Evolutionary conservation across 2,329 filamentous ascomycete species (phyloP).

Genomic region (Hysterium pulicare): DNA sequence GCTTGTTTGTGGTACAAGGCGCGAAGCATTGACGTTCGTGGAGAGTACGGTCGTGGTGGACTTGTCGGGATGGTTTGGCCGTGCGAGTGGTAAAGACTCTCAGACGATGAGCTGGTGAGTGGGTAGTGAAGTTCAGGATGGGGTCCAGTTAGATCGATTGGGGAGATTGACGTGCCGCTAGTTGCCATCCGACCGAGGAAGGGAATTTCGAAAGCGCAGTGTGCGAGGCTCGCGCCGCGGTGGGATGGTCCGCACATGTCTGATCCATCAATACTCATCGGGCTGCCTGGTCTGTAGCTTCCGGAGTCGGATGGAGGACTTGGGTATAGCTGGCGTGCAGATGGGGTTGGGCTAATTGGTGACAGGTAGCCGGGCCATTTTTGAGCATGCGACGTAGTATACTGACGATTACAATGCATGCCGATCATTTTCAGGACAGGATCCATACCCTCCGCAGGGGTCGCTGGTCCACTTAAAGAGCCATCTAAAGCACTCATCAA

Average conservation of each 20-base stretch:
- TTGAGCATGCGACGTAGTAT: slow-evolving; percentile 15
- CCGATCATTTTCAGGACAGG: slow-evolving; percentile 19
- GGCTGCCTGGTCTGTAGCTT: slow-evolving; percentile 11
- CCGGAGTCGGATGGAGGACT: slow-evolving; percentile 21
- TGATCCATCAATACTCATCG: slow-evolving; percentile 26
- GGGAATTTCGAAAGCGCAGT: slow-evolving; percentile 5
- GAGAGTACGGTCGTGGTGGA: slow-evolving; percentile 16
- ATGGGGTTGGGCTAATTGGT: slow-evolving; percentile 26
- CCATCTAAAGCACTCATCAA: background rate
- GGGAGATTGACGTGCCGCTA: background rate
- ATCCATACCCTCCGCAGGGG: slow-evolving; percentile 5
- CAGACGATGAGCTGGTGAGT: background rate
- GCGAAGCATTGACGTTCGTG: slow-evolving; percentile 26
- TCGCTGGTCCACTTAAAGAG: slow-evolving; percentile 3
- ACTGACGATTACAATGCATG: slow-evolving; percentile 9
- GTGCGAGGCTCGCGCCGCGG: slow-evolving; percentile 13
- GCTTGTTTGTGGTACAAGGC: slow-evolving; percentile 18
- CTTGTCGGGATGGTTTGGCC: slow-evolving; percentile 13
- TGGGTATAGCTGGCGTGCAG: slow-evolving; percentile 26
- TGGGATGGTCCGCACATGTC: slow-evolving; percentile 19
- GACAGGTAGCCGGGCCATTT: slow-evolving; percentile 31
- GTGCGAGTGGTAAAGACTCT: background rate
- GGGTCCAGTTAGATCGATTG: background rate
- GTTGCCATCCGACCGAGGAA: background rate
- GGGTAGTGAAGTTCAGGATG: background rate